A percentile compares a stretch with the other conserved stretches of the same genome.
Conservation (phyloP, 192 early-diverging fungal genomes). For the Backusella parvicylindrica region DNA sequence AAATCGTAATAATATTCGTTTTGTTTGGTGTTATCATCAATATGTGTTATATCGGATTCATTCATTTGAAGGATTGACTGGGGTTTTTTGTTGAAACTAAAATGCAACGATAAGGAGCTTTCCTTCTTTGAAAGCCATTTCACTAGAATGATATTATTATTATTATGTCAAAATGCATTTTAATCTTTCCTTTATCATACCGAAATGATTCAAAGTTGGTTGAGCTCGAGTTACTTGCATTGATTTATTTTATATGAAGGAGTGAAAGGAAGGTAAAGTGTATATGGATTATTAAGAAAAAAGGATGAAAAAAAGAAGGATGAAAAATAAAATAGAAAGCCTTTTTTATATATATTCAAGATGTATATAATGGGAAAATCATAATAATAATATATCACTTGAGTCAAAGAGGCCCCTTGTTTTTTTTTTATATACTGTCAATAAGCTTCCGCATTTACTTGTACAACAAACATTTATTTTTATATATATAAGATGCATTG, state of each 20-base stretch:
- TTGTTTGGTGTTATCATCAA: background rate
- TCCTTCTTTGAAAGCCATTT: background rate
- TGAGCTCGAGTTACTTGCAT: background rate
- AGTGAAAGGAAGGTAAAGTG: background rate
- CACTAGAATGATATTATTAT: background rate
- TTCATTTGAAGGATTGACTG: background rate
- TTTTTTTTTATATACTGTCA: background rate
- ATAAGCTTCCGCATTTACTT: background rate
- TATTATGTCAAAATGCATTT: background rate
- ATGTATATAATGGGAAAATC: background rate
- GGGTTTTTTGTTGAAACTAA: background rate
- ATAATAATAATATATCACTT: background rate
- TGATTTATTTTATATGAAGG: background rate
- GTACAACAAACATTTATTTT: background rate
- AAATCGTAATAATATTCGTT: background rate
- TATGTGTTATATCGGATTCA: background rate
- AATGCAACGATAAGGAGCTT: background rate
- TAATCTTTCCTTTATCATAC: background rate
- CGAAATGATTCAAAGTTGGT: background rate
- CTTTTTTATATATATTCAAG: background rate
- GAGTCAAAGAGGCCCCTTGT: background rate
- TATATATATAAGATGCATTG: slow-evolving; percentile 2
- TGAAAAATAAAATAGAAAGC: background rate
- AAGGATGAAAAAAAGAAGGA: background rate
- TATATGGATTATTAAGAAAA: background rate